Evolutionary conservation across 2,329 filamentous ascomycete species (phyloP).

Genomic region (Hypoxylon sp.): DNA sequence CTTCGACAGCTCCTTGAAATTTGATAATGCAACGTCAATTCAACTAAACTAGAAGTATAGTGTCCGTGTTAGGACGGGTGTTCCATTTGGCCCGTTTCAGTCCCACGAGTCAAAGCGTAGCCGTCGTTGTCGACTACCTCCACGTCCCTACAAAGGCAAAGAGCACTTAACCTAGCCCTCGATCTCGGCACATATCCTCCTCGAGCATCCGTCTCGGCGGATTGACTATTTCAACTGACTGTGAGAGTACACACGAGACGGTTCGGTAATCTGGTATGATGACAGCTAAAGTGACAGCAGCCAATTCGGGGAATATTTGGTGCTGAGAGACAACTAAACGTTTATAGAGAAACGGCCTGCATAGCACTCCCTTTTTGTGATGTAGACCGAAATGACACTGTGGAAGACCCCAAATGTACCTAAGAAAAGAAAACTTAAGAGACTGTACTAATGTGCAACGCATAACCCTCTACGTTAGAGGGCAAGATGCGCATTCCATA

Average conservation of each 20-base stretch:
- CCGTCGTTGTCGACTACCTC: neutral
- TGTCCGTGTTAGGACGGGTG: neutral
- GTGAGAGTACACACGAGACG: neutral
- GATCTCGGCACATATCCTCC: neutral
- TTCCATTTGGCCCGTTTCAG: neutral
- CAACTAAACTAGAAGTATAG: slow-evolving; percentile 1
- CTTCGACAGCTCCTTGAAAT: neutral
- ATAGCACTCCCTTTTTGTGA: neutral
- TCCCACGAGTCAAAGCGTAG: neutral
- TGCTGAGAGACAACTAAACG: neutral
- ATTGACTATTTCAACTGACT: neutral
- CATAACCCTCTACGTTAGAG: neutral
- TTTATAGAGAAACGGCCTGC: neutral
- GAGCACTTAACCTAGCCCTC: neutral
- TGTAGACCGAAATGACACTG: neutral
- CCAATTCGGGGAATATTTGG: neutral
- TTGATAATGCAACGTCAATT: slow-evolving; percentile 17
- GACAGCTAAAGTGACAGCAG: neutral
- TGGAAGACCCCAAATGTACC: neutral
- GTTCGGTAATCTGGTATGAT: neutral
- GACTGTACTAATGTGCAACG: neutral
- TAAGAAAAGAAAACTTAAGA: neutral
- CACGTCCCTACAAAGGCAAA: neutral
- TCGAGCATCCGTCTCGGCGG: slow-evolving; percentile 2
- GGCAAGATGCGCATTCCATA: neutral